Conservation (phyloP, 2,329 filamentous ascomycete species). For the Xylogone sp. region DNA sequence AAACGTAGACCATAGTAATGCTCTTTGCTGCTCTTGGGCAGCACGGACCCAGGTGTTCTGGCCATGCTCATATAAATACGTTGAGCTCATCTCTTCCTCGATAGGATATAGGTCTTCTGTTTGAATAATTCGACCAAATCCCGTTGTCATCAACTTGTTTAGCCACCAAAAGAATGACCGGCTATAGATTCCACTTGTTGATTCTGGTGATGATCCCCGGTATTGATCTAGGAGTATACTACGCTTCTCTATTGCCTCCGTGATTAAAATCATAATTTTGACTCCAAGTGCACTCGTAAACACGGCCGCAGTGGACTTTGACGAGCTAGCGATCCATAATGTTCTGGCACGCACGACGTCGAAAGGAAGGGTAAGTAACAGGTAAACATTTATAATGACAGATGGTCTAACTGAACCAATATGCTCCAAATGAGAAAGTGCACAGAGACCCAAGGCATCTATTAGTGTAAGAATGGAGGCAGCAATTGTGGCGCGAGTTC, state of each 20-base stretch:
- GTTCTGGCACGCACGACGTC: constrained; percentile 19
- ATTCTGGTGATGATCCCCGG: constrained; percentile 31
- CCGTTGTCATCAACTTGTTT: constrained; percentile 31
- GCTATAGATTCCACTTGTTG: constrained; percentile 35
- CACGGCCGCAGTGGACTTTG: constrained; percentile 27
- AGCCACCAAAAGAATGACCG: constrained; percentile 37
- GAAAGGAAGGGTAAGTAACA: constrained; percentile 22
- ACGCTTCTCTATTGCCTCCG: constrained; percentile 37
- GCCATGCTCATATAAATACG: constrained; percentile 6
- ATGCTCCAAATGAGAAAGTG: constrained; percentile 21
- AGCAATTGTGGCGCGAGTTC: constrained; percentile 12
- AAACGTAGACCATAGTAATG: constrained; percentile 18
- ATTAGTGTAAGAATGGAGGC: constrained; percentile 14
- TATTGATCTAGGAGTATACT: constrained; percentile 26
- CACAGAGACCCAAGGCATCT: constrained; percentile 14
- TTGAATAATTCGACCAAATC: constrained; percentile 31
- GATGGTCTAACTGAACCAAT: constrained; percentile 19
- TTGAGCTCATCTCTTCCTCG: constrained; percentile 23
- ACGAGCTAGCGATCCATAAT: constrained; percentile 21
- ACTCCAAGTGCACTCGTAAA: constrained; percentile 32
- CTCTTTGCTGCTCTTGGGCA: constrained; percentile 5
- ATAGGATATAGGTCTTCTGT: constrained; percentile 32
- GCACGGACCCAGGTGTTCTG: constrained; percentile 11
- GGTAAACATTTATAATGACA: constrained; percentile 18
- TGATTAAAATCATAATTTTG: constrained; percentile 28